Evolutionary conservation across 169 alveolate species (phyloP).

Genomic region (Hepatocystis sp.): DNA sequence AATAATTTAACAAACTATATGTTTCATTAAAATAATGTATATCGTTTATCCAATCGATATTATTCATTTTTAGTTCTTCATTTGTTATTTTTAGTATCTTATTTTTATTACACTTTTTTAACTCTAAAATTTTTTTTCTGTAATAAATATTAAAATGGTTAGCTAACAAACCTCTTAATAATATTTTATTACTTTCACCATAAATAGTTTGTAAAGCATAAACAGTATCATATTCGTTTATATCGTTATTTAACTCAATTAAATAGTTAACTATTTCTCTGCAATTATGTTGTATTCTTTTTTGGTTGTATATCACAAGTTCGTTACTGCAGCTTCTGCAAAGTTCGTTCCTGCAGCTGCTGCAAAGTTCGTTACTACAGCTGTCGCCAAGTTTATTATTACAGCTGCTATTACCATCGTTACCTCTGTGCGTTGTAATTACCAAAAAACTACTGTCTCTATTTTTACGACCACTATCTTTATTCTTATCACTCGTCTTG

Average conservation of each 20-base stretch:
- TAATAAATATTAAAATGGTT: slow-evolving; percentile 32
- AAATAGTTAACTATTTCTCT: slow-evolving; percentile 47
- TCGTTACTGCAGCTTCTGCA: neutral
- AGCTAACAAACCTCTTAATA: slow-evolving; percentile 25
- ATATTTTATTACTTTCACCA: slow-evolving; percentile 12
- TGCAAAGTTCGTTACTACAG: too few species aligned
- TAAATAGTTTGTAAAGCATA: slow-evolving; percentile 32
- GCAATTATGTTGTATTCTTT: slow-evolving; percentile 3
- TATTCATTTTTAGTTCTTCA: slow-evolving; percentile 48
- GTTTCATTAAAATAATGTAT: slow-evolving; percentile 44
- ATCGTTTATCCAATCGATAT: slow-evolving; percentile 29
- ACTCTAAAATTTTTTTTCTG: slow-evolving; percentile 30
- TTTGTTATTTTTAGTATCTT: slow-evolving; percentile 34
- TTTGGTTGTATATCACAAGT: neutral
- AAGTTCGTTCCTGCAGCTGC: neutral
- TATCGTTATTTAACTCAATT: slow-evolving; percentile 24
- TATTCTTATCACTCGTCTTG: too few species aligned
- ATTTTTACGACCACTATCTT: too few species aligned
- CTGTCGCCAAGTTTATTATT: too few species aligned
- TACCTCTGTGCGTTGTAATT: too few species aligned
- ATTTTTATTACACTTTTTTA: slow-evolving; percentile 21
- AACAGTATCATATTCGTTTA: slow-evolving; percentile 48
- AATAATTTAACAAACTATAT: slow-evolving; percentile 25
- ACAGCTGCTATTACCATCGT: too few species aligned
- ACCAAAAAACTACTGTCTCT: too few species aligned